A percentile compares a stretch with the other conserved stretches of the same genome.
phyloP scores from a whole-genome alignment of 768 basidiomycete genomes.

The Hortiboletus flavorubellus region DNA sequence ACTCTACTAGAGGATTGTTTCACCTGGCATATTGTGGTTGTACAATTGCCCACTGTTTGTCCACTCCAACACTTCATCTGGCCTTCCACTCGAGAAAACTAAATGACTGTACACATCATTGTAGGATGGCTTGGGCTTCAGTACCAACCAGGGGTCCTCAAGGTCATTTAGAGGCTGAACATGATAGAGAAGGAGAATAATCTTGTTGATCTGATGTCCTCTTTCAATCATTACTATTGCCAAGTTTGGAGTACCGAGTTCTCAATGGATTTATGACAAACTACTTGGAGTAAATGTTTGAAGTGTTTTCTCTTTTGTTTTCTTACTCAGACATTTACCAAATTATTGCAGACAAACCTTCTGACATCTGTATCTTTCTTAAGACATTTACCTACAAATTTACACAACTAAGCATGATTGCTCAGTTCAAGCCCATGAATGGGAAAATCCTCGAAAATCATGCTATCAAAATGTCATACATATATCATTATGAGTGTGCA shows the following conservation, averaged over 20 bases:
- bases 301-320: neutral
- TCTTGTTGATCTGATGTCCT: neutral
- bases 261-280: constrained; percentile 36
- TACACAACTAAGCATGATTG: constrained; percentile 19
- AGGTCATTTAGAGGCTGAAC: neutral
- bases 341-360: constrained; percentile 14
- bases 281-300: constrained; percentile 2
- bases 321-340: neutral
- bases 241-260: constrained; percentile 37
- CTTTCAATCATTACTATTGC: neutral
- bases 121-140: neutral
- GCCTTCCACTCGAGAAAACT: too few species aligned
- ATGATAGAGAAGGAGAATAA: neutral
- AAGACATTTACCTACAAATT: constrained; percentile 21
- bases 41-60: too few species aligned
- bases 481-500: constrained; percentile 43
- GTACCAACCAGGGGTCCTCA: neutral
- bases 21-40: too few species aligned
- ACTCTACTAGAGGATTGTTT: too few species aligned
- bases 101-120: neutral
- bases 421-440: constrained; percentile 20
- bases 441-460: constrained; percentile 4
- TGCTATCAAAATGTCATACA: constrained; percentile 20
- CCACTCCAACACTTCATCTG: too few species aligned
- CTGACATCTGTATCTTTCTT: constrained; percentile 14